Conservation (phyloP, 208 protist genomes). For the Porcisia deanei region DNA sequence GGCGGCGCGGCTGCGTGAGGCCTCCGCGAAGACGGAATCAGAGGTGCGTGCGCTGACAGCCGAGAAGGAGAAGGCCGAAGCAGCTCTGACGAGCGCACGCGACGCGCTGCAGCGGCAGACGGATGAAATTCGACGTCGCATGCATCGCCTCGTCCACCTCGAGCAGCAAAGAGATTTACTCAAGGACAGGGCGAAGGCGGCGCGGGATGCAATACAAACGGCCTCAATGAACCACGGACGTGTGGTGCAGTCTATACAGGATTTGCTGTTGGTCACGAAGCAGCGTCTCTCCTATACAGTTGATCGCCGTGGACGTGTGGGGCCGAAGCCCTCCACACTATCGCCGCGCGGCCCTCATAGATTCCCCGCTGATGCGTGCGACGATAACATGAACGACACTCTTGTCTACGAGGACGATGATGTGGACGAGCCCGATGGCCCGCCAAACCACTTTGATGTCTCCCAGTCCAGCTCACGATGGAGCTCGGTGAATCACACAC, state of each 20-base stretch:
- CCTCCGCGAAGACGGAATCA: conserved; percentile 2
- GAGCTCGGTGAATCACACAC: neutral
- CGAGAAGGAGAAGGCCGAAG: conserved; percentile 28
- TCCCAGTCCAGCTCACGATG: neutral
- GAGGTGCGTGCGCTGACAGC: conserved; percentile 17
- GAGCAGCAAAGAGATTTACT: conserved; percentile 45
- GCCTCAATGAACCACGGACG: conserved; percentile 20
- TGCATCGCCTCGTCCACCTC: conserved; percentile 43
- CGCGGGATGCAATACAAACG: conserved; percentile 10
- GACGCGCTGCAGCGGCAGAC: conserved; percentile 55
- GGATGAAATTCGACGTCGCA: conserved; percentile 56
- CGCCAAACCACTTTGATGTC: conserved; percentile 12
- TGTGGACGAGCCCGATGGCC: neutral
- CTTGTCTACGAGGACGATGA: conserved; percentile 25
- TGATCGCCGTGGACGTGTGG: neutral
- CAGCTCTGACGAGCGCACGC: conserved; percentile 10
- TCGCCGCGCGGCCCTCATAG: neutral
- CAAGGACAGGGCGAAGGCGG: conserved; percentile 9
- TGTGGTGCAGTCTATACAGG: conserved; percentile 13
- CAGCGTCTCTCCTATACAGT: neutral
- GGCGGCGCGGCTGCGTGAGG: conserved; percentile 21
- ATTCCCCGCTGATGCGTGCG: neutral
- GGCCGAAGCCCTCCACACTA: neutral
- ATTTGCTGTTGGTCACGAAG: conserved; percentile 4
- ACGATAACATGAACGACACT: conserved; percentile 2